These are phyloP conservation scores for Paecilomyces sp. DNA, from an alignment of 2,329 filamentous ascomycete genomes.

Conservation along the genomic window DNA sequence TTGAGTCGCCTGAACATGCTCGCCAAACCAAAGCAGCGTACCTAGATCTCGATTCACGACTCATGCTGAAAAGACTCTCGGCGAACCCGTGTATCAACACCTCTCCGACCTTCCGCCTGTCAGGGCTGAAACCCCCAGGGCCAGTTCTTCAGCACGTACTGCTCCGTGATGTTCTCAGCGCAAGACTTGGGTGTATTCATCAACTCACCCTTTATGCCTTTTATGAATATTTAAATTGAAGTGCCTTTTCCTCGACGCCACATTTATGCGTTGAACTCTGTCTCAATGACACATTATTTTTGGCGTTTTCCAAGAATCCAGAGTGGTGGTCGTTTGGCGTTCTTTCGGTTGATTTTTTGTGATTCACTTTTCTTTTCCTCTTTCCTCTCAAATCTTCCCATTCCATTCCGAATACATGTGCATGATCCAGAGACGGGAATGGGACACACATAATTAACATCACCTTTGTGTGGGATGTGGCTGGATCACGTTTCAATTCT, in stretches of 20 bases:
- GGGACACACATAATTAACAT: not conserved
- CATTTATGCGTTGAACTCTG: not conserved
- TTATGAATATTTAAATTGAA: not conserved
- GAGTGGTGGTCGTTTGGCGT: not conserved
- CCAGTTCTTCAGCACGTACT: not conserved
- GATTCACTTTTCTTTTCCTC: not conserved
- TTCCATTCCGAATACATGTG: constrained; percentile 1
- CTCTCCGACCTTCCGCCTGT: not conserved
- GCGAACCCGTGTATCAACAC: not conserved
- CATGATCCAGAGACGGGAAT: not conserved
- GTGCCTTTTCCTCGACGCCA: not conserved
- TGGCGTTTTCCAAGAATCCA: not conserved
- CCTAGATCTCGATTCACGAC: constrained; percentile 11
- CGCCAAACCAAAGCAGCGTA: constrained; percentile 36
- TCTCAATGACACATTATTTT: not conserved
- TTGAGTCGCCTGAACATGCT: constrained; percentile 43
- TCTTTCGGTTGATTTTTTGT: not conserved
- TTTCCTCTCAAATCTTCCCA: not conserved
- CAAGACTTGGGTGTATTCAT: not conserved
- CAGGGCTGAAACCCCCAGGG: not conserved
- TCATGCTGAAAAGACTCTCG: not conserved
- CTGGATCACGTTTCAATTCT: not conserved
- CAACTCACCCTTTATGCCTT: not conserved
- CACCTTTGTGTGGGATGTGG: not conserved
- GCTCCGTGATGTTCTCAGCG: not conserved